phyloP scores from a whole-genome alignment of 768 basidiomycete species.

The Dacryopinax spathularia region DNA sequence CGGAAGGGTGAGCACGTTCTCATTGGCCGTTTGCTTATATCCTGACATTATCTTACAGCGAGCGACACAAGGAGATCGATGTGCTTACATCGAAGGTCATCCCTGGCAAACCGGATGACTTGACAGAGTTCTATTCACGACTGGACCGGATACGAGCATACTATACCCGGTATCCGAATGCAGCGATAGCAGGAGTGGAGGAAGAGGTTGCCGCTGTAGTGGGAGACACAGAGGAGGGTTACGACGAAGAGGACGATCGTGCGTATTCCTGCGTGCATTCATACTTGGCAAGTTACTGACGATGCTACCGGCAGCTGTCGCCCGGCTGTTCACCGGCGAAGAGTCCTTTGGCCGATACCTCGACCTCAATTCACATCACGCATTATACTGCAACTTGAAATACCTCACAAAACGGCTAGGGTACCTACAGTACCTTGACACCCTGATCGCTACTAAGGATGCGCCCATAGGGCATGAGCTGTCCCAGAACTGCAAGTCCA shows the following conservation, averaged over 20 bases:
- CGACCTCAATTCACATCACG: conserved; percentile 80
- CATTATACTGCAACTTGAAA: conserved; percentile 79
- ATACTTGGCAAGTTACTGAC: neutral
- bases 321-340: conserved; percentile 86
- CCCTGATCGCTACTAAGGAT: conserved; percentile 53
- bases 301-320: conserved; percentile 39
- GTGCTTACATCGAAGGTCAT: conserved; percentile 35
- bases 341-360: conserved; percentile 90
- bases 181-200: conserved; percentile 66
- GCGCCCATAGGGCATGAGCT: conserved; percentile 53
- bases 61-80: conserved; percentile 53
- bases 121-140: conserved; percentile 90
- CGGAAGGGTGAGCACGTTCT: conserved; percentile 31
- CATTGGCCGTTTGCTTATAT: neutral
- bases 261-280: conserved; percentile 24
- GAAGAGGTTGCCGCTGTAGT: conserved; percentile 68
- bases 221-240: conserved; percentile 59
- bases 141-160: conserved; percentile 93
- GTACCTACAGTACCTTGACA: conserved; percentile 87
- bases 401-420: conserved; percentile 67
- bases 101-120: conserved; percentile 34
- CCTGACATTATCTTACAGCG: conserved; percentile 4
- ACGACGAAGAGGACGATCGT: conserved; percentile 72
- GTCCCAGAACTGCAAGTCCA: conserved; percentile 47
- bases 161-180: conserved; percentile 89